Conservation (phyloP, 768 basidiomycete genomes). For the Leccinum rimulosum region DNA sequence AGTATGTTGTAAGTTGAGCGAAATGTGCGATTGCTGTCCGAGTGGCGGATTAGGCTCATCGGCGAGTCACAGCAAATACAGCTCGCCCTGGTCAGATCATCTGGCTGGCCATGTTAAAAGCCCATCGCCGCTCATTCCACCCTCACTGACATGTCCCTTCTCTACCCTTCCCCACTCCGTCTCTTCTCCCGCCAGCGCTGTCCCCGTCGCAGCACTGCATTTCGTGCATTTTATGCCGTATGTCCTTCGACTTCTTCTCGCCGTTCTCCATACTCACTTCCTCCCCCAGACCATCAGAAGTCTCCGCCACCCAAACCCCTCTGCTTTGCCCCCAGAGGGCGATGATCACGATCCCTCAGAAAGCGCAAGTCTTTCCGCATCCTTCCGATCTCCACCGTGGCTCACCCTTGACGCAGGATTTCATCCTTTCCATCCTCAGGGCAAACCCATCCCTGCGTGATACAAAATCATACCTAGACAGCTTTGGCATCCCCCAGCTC, state of each 20-base stretch:
- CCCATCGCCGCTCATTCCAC: background rate
- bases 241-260: constrained; percentile 16
- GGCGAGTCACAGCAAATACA: constrained; percentile 24
- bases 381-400: background rate
- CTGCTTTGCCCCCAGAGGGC: constrained; percentile 8
- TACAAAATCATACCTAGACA: constrained; percentile 84
- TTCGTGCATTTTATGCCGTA: constrained; percentile 58
- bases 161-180: constrained; percentile 13
- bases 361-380: constrained; percentile 40
- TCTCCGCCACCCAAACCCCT: constrained; percentile 20
- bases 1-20: constrained; percentile 6
- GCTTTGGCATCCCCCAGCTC: constrained; percentile 73
- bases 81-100: constrained; percentile 19
- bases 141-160: constrained; percentile 24
- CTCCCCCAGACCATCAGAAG: constrained; percentile 28
- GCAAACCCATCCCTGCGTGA: constrained; percentile 92
- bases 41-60: constrained; percentile 26
- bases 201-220: constrained; percentile 38
- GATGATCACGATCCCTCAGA: constrained; percentile 40
- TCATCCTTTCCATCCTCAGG: constrained; percentile 91
- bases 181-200: constrained; percentile 29
- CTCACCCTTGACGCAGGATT: constrained; percentile 60
- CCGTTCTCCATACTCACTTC: constrained; percentile 22
- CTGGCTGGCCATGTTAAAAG: constrained; percentile 24
- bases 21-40: constrained; percentile 21